Evolutionary conservation across 2,329 filamentous ascomycete species (phyloP).

Genomic region (Fonsecaea nubica): DNA sequence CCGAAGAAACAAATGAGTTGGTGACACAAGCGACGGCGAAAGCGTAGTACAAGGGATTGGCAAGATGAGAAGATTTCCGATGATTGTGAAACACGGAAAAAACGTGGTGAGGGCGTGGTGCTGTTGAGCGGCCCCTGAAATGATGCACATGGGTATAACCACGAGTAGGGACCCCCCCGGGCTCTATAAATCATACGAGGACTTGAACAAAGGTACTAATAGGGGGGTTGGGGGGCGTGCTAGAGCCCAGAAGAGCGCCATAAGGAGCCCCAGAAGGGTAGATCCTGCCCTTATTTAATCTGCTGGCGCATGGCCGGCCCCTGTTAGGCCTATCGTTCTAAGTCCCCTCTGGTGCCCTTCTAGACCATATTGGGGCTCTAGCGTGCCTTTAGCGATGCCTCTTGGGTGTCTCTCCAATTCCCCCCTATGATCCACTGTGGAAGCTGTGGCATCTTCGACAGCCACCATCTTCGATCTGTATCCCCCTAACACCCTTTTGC

Average conservation of each 20-base stretch:
- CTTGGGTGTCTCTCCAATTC: conserved; percentile 18
- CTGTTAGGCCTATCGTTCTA: conserved; percentile 11
- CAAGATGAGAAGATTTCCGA: conserved; percentile 4
- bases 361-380: conserved; percentile 16
- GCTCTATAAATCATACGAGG: neutral
- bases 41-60: neutral
- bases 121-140: conserved; percentile 1
- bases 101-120: conserved; percentile 1
- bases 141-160: neutral
- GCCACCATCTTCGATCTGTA: conserved; percentile 6
- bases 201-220: no score
- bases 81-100: neutral
- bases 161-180: neutral
- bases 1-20: neutral
- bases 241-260: neutral
- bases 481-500: neutral
- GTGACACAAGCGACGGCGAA: neutral
- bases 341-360: neutral
- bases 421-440: conserved; percentile 8
- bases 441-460: neutral
- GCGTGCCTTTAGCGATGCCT: conserved; percentile 9
- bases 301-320: conserved; percentile 13
- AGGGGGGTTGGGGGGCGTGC: no score
- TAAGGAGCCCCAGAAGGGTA: neutral
- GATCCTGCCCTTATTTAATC: conserved; percentile 18